A percentile compares a stretch with the other conserved stretches of the same genome.
phyloP scores from a whole-genome alignment of 2,329 filamentous ascomycete species.

The Piedraia hortae region DNA sequence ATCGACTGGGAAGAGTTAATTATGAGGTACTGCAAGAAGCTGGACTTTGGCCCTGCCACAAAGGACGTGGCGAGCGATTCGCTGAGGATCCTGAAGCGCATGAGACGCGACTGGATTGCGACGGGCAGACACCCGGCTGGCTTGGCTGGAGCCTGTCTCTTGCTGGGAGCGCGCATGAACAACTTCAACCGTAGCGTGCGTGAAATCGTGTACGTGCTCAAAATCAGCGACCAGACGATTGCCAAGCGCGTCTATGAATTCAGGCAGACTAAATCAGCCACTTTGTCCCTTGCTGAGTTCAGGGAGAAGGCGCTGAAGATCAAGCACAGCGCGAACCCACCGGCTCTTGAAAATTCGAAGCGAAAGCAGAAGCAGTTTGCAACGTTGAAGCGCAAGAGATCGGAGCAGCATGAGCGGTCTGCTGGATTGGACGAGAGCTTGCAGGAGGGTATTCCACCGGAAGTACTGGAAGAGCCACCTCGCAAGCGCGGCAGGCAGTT shows the following conservation, averaged over 20 bases:
- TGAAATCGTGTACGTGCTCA: constrained; percentile 94
- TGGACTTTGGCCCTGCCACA: constrained; percentile 66
- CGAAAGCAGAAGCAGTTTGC: constrained; percentile 17
- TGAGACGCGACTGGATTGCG: constrained; percentile 95
- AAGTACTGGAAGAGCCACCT: constrained; percentile 9
- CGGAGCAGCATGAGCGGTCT: constrained; percentile 4
- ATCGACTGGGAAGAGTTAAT: constrained; percentile 67
- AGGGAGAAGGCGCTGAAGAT: constrained; percentile 36
- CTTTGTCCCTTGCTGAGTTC: constrained; percentile 70
- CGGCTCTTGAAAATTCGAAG: constrained; percentile 45
- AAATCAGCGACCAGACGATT: constrained; percentile 81
- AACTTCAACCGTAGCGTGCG: constrained; percentile 81
- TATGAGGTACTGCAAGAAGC: constrained; percentile 64
- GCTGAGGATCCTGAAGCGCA: constrained; percentile 61
- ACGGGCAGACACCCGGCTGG: constrained; percentile 81
- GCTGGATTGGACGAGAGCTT: constrained; percentile 2
- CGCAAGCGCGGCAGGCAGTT: constrained; percentile 10
- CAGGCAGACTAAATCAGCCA: constrained; percentile 57
- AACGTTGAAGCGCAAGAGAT: constrained; percentile 9
- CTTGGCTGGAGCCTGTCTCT: constrained; percentile 76
- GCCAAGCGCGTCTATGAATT: constrained; percentile 82
- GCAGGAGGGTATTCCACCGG: constrained; percentile 2
- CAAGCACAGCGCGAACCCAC: constrained; percentile 54
- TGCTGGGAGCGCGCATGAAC: constrained; percentile 91
- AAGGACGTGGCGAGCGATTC: constrained; percentile 72